Evolutionary conservation across 176 grass and related monocot species (phyloP), one percentile per base, ranked within the genome.

Genomic region (Thinopyrum elongatum): DNA sequence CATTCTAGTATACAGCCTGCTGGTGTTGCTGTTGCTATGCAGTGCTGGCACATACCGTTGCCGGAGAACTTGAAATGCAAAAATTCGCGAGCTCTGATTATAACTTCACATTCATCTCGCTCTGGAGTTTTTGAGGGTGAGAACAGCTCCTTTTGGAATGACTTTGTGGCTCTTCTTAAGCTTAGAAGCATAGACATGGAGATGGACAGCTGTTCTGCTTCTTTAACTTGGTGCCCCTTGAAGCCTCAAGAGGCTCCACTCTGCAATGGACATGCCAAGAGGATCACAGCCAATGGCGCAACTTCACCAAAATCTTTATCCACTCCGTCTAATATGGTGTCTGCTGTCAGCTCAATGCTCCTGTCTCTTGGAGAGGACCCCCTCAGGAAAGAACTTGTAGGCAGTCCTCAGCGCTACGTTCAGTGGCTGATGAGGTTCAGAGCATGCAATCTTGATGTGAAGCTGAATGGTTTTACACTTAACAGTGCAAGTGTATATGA

Each of bases 341-440:
- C 92, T 81, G 85, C 94, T 15, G 90, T 91, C 63, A 85, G 77
- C 72, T 88, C 90, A 23, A 88, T 99, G 86, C 81, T 99, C 29
- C 53, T 41, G 64, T 90, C 88, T 34, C 87, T 97, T 69, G 94
- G 97, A 59, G 97, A 99, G 66, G 97, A 99, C 69, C 90, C 94
- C 10, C 78, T 70, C n/a, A 92, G 92, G 88, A 93, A 97, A 87
- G 94, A 97, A 86, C 90, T 96, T 35, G 7, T 90, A 38, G 88
- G 82, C 36, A 93, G 94, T 65, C 90, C 97, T 72, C 86, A 90
- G 36, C 94, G 90, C 29, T 96, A 96, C 29, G 87, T 94, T 65
- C 94, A 99, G 12, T 99, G 97, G 94, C 61, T 99, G 26, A 89
- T 99, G 90, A 89, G 89, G 70, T 96, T 96, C 77, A 97, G 81